Percentiles rank a stretch among this genome's conserved stretches.
These are phyloP conservation scores for Keithomyces neogunnii DNA, from an alignment of 2,329 filamentous ascomycete genomes.

Conservation along the genomic window DNA sequence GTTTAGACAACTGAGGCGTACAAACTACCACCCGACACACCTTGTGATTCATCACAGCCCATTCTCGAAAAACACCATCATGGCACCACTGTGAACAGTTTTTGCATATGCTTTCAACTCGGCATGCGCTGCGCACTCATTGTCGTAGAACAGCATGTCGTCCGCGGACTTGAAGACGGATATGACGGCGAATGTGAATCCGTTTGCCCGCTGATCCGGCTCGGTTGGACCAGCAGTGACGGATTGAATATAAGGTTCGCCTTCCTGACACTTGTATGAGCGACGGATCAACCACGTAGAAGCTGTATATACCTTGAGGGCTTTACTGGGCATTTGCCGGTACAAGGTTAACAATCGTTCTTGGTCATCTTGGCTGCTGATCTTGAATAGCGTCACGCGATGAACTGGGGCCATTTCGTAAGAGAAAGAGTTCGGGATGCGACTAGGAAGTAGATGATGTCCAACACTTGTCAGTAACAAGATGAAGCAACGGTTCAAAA, in stretches of 20 bases:
- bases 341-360: constrained; percentile 22
- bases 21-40: too few species aligned
- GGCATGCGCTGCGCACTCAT: constrained; percentile 24
- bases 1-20: too few species aligned
- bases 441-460: too few species aligned
- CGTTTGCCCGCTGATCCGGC: constrained; percentile 46
- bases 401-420: constrained; percentile 8
- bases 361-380: constrained; percentile 22
- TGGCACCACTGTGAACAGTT: constrained; percentile 25
- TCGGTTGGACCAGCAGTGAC: constrained; percentile 39
- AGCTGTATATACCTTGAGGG: constrained; percentile 19
- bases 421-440: too few species aligned
- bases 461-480: too few species aligned
- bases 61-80: constrained; percentile 44
- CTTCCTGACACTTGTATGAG: constrained; percentile 33
- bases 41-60: not conserved
- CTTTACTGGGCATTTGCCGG: constrained; percentile 19
- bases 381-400: constrained; percentile 30
- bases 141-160: constrained; percentile 56
- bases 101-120: constrained; percentile 23
- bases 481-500: too few species aligned
- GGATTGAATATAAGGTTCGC: constrained; percentile 50
- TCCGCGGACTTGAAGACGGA: constrained; percentile 47
- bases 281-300: too few species aligned
- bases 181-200: constrained; percentile 48